Evolutionary conservation across 1,139 yeast species (phyloP).

Genomic region (Magnusiomyces suaveolens): DNA sequence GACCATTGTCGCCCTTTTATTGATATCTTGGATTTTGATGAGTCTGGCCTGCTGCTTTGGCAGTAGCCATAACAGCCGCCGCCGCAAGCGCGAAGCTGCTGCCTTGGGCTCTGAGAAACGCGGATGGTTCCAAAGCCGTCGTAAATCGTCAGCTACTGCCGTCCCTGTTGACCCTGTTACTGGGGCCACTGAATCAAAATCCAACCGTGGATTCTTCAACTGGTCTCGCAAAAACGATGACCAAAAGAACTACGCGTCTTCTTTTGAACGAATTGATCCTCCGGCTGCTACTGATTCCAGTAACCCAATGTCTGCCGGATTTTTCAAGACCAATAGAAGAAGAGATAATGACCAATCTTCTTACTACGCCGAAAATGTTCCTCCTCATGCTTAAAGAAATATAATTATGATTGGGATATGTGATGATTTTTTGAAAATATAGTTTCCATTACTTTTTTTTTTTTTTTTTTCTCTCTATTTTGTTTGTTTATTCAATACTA

Average conservation of each 20-base stretch:
- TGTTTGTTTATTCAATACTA: background rate
- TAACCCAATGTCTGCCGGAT: background rate
- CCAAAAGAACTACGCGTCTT: slow-evolving; percentile 7
- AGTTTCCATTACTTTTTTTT: background rate
- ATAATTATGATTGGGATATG: too few species aligned
- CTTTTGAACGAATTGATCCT: slow-evolving; percentile 11
- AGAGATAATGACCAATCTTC: slow-evolving; percentile 1
- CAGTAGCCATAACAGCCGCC: slow-evolving; percentile 12
- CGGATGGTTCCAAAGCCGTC: background rate
- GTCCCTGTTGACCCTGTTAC: background rate
- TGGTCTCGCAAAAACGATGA: slow-evolving; percentile 4
- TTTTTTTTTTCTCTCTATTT: background rate
- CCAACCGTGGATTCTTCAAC: slow-evolving; percentile 10
- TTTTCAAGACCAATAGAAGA: background rate
- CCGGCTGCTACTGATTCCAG: background rate
- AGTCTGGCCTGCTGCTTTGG: slow-evolving; percentile 22
- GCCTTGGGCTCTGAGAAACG: background rate
- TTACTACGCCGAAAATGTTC: slow-evolving; percentile 1
- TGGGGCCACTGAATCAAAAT: background rate
- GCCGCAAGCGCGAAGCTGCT: background rate
- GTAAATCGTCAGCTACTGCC: background rate
- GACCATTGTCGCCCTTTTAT: slow-evolving; percentile 46
- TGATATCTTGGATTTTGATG: slow-evolving; percentile 31
- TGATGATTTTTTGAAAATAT: background rate
- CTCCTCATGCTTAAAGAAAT: background rate